phyloP scores from a whole-genome alignment of 192 early-diverging fungal genomes.

The Podila minutissima region DNA sequence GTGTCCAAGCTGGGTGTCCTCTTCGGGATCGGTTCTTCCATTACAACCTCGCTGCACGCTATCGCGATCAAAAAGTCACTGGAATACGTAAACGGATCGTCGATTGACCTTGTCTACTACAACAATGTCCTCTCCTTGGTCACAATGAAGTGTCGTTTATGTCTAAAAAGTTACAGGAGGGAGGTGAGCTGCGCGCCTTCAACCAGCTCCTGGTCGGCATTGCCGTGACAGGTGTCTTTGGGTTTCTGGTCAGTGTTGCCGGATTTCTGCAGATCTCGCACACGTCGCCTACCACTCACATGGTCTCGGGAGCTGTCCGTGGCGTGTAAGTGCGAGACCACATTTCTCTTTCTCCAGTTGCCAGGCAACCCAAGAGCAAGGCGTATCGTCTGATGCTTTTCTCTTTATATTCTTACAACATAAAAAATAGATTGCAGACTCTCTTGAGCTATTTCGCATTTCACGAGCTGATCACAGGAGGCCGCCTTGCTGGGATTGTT shows the following conservation, averaged over 20 bases:
- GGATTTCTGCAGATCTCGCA: constrained; percentile 72
- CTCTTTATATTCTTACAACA: no score
- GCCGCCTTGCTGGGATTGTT: constrained; percentile 43
- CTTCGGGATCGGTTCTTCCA: constrained; percentile 58
- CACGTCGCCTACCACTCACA: constrained; percentile 67
- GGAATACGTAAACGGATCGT: constrained; percentile 55
- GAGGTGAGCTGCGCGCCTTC: constrained; percentile 2
- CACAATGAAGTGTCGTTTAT: constrained; percentile 39
- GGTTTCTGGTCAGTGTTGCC: constrained; percentile 68
- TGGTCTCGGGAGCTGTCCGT: constrained; percentile 66
- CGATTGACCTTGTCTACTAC: constrained; percentile 68
- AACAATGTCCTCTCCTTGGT: constrained; percentile 63
- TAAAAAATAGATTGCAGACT: constrained; percentile 32
- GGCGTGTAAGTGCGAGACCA: constrained; percentile 59
- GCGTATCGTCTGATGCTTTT: no score
- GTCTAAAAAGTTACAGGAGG: neutral
- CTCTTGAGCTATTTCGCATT: constrained; percentile 45
- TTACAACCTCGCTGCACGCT: constrained; percentile 65
- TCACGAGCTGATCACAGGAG: constrained; percentile 42
- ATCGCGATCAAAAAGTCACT: constrained; percentile 67
- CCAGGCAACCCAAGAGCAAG: no score
- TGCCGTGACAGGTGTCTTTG: constrained; percentile 61
- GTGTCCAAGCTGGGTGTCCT: constrained; percentile 50
- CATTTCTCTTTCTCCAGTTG: no score
- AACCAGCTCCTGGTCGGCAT: constrained; percentile 38